phyloP scores from a whole-genome alignment of 202 grass and related monocot species.

The Setaria italica region DNA sequence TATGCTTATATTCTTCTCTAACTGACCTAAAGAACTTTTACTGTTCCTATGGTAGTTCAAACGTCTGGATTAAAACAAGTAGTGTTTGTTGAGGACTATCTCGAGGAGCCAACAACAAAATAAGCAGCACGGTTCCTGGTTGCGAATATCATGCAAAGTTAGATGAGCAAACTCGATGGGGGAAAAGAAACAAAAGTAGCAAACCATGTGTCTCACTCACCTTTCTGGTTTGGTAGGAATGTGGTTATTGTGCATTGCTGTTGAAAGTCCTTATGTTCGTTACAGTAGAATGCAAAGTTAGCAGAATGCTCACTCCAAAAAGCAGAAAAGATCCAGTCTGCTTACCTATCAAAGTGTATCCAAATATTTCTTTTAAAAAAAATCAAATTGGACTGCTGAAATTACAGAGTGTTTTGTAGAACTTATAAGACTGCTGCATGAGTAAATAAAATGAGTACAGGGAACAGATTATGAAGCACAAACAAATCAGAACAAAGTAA shows the following conservation, averaged over 20 bases:
- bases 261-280: conserved; percentile 24
- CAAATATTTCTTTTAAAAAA: neutral
- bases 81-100: conserved; percentile 41
- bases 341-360: neutral
- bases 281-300: conserved; percentile 23
- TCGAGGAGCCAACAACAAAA: conserved; percentile 29
- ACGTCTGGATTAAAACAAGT: conserved; percentile 38
- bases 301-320: conserved; percentile 14
- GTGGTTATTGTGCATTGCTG: conserved; percentile 16
- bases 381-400: neutral
- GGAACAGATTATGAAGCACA: conserved; percentile 18
- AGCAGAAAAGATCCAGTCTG: neutral
- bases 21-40: neutral
- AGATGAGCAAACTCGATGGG: conserved; percentile 33
- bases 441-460: neutral
- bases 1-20: conserved; percentile 30
- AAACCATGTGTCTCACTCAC: conserved; percentile 26
- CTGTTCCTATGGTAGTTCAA: conserved; percentile 32
- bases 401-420: neutral
- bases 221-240: conserved; percentile 52
- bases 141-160: conserved; percentile 24
- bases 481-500: neutral
- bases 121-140: neutral
- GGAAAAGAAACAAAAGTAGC: conserved; percentile 26
- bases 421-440: neutral